phyloP scores from a whole-genome alignment of 805 yeast genomes.

The Saccharomyces mikatae region DNA sequence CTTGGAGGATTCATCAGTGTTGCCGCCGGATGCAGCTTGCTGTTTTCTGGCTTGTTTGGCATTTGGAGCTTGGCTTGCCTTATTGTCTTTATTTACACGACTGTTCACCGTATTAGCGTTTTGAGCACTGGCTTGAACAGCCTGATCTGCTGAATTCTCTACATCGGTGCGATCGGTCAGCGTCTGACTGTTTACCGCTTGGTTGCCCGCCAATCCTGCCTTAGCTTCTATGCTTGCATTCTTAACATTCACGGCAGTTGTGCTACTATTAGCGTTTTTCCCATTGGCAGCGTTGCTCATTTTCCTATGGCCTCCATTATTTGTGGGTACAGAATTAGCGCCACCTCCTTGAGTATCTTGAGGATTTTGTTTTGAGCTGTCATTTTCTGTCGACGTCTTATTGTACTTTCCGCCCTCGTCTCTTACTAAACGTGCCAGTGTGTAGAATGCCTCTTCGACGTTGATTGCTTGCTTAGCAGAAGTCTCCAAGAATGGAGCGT shows the following conservation, averaged over 20 bases:
- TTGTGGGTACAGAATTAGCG: not conserved
- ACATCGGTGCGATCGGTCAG: not conserved
- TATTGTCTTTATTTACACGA: not conserved
- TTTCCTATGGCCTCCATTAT: not conserved
- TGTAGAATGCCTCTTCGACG: constrained; percentile 74
- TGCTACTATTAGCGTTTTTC: not conserved
- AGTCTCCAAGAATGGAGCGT: constrained; percentile 76
- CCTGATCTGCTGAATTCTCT: not conserved
- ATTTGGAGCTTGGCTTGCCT: not conserved
- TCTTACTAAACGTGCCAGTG: constrained; percentile 49
- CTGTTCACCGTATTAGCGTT: not conserved
- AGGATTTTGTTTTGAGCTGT: not conserved
- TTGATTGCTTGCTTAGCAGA: constrained; percentile 83
- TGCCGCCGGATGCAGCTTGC: not conserved
- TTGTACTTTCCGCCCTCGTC: constrained; percentile 15
- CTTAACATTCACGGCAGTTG: not conserved
- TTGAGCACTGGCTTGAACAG: not conserved
- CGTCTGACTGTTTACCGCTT: not conserved
- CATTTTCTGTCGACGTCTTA: not conserved
- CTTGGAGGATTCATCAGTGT: not conserved
- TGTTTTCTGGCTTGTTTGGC: not conserved
- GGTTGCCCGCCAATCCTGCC: not conserved
- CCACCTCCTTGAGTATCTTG: not conserved
- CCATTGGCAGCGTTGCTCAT: not conserved
- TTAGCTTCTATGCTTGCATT: not conserved